Evolutionary conservation across 1,284 basidiomycete species (phyloP).

Genomic region (Moesziomyces sp.): DNA sequence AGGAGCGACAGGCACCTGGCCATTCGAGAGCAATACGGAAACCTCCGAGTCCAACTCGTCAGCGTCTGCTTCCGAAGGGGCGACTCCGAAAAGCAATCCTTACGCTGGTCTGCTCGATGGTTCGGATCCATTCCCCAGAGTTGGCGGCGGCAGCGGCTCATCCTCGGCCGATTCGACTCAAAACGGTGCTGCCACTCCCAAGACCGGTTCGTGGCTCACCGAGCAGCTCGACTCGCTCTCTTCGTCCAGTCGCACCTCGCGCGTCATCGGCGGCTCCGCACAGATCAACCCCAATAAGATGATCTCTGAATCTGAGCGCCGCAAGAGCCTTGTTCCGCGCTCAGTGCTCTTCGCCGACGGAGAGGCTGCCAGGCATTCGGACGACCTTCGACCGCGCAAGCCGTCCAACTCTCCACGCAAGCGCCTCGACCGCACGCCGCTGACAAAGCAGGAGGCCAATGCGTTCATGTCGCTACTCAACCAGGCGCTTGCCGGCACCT

Average conservation of each 20-base stretch:
- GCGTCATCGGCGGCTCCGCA: constrained; percentile 2
- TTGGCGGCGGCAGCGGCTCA: constrained; percentile 1
- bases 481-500: constrained; percentile 25
- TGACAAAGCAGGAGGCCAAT: constrained; percentile 41
- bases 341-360: constrained; percentile 43
- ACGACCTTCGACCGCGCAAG: constrained; percentile 20
- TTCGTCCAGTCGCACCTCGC: constrained; percentile 4
- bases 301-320: neutral
- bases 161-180: neutral
- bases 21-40: constrained; percentile 5
- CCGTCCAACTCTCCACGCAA: constrained; percentile 8
- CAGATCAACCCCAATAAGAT: neutral
- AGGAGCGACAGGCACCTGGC: constrained; percentile 15
- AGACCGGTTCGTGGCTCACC: constrained; percentile 22
- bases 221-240: constrained; percentile 40
- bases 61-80: neutral
- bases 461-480: constrained; percentile 40
- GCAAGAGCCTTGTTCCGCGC: constrained; percentile 22
- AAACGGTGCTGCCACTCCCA: neutral
- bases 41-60: constrained; percentile 6
- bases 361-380: constrained; percentile 16
- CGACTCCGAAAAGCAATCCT: constrained; percentile 6
- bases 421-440: constrained; percentile 26
- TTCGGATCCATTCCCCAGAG: constrained; percentile 34
- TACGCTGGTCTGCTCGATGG: constrained; percentile 38